Percentiles rank a stretch among this genome's conserved stretches.
These are phyloP conservation scores for Schizothecium vesticola DNA, from an alignment of 495 filamentous ascomycete species.

Conservation along the genomic window DNA sequence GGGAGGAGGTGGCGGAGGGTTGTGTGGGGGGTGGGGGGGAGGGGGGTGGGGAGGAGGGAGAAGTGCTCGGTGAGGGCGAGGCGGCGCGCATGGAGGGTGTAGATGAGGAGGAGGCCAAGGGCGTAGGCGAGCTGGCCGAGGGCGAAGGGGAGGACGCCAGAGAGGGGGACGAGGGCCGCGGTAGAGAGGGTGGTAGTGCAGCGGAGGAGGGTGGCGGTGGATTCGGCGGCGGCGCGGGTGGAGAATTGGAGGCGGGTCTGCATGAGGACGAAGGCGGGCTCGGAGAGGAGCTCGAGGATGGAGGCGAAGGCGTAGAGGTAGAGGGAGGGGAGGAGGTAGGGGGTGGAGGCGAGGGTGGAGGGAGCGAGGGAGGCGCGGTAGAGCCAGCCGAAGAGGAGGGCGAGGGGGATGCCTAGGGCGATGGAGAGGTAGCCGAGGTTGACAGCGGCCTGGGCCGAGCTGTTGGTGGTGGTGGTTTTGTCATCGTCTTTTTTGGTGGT, in stretches of 20 bases:
- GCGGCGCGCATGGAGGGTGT: constrained; percentile 46
- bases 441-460: constrained; percentile 59
- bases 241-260: constrained; percentile 77
- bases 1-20: constrained; percentile 46
- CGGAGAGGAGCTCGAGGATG: constrained; percentile 70
- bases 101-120: constrained; percentile 59
- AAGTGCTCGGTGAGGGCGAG: constrained; percentile 47
- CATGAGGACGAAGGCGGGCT: constrained; percentile 79
- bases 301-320: constrained; percentile 68
- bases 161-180: constrained; percentile 53
- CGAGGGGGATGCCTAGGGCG: constrained; percentile 59
- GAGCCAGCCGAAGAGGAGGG: constrained; percentile 53
- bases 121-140: constrained; percentile 80
- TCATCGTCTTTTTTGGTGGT: constrained; percentile 8
- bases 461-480: not conserved
- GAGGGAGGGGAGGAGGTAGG: constrained; percentile 59
- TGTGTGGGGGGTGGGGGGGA: not conserved
- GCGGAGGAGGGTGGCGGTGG: constrained; percentile 66
- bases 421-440: constrained; percentile 83
- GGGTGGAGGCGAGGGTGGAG: constrained; percentile 47
- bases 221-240: constrained; percentile 74
- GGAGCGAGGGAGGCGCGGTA: constrained; percentile 57
- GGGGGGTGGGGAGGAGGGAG: constrained; percentile 44
- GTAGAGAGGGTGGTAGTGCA: constrained; percentile 65
- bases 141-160: constrained; percentile 82